Conservation (phyloP, 345 rosid genomes). For the Litchi chinensis region DNA sequence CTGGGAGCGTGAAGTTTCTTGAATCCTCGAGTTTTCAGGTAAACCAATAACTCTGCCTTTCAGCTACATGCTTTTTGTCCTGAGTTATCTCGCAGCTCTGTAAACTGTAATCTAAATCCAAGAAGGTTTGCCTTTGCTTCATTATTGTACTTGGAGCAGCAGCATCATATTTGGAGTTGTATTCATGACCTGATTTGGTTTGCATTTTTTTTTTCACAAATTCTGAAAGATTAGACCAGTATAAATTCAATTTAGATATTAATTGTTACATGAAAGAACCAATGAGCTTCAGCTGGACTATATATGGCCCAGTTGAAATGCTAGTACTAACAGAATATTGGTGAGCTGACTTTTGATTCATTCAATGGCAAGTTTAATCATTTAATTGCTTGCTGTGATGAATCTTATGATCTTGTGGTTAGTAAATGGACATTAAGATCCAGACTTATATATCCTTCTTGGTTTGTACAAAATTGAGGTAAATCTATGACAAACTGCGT, state of each 20-base stretch:
- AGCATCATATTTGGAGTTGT: not conserved
- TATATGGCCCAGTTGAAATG: not conserved
- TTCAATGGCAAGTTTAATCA: not conserved
- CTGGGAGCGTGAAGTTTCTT: slow-evolving; percentile 72
- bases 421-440: not conserved
- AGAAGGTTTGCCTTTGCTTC: not conserved
- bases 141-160: not conserved
- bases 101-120: not conserved
- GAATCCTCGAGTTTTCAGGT: slow-evolving; percentile 88
- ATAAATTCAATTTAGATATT: not conserved
- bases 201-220: not conserved
- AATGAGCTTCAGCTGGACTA: not conserved
- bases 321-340: not conserved
- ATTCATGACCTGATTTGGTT: not conserved
- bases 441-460: not conserved
- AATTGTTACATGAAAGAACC: not conserved
- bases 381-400: not conserved
- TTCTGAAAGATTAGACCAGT: not conserved
- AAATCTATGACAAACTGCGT: not conserved
- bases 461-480: not conserved
- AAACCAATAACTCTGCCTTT: slow-evolving; percentile 14
- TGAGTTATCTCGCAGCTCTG: not conserved
- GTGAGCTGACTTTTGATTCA: not conserved
- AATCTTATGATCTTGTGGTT: not conserved
- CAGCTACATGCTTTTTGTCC: not conserved